phyloP scores from a whole-genome alignment of 345 rosid genomes.

The Clausena lansium region DNA sequence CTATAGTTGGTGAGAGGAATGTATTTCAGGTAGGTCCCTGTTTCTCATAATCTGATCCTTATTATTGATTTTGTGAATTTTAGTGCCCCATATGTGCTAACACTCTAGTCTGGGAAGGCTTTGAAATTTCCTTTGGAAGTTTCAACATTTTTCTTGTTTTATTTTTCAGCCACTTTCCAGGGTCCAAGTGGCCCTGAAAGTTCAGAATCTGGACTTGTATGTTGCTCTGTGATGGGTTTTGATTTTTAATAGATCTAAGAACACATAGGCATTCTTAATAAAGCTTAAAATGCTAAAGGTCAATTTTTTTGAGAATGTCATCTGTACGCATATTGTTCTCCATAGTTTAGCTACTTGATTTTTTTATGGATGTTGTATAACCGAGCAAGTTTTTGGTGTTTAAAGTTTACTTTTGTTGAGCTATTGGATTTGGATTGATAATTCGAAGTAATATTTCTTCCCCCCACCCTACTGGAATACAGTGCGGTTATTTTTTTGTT shows the following conservation, averaged over 20 bases:
- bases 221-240: neutral
- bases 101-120: neutral
- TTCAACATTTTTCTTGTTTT: neutral
- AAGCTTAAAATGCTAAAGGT: neutral
- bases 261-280: neutral
- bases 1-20: constrained; percentile 93
- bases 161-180: neutral
- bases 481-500: neutral
- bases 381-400: neutral
- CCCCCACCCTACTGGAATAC: neutral
- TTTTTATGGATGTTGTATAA: neutral
- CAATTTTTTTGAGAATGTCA: too few relatives aligned
- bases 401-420: neutral
- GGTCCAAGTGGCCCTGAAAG: neutral
- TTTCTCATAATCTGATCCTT: neutral
- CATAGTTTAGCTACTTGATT: neutral
- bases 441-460: neutral
- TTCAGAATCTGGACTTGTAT: neutral
- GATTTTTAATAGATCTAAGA: neutral
- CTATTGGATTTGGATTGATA: neutral
- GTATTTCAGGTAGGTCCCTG: constrained; percentile 82
- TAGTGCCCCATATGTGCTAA: constrained; percentile 7
- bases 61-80: neutral
- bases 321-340: neutral
- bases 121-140: neutral